phyloP scores from a whole-genome alignment of 108 stramenopile genomes.

The Seminavis robusta region DNA sequence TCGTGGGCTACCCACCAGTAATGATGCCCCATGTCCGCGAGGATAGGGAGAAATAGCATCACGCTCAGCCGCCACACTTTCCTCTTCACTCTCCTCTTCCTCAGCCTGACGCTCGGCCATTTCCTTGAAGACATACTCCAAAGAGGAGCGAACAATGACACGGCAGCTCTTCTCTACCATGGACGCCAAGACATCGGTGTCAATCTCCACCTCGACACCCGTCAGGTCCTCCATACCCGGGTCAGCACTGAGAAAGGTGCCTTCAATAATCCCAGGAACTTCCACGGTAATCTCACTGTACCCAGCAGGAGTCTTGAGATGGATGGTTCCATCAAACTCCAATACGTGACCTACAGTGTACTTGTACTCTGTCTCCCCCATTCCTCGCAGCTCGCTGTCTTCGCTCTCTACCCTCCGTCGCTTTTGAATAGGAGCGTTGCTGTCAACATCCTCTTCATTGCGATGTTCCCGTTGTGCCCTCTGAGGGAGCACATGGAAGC shows the following conservation, averaged over 20 bases:
- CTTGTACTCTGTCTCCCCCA: constrained; percentile 46
- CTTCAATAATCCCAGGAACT: constrained; percentile 75
- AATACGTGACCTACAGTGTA: constrained; percentile 46
- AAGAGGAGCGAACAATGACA: constrained; percentile 57
- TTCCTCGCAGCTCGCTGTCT: background rate
- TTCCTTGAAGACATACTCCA: constrained; percentile 42
- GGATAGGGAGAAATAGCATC: no score
- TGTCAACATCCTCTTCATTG: constrained; percentile 18
- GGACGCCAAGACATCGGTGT: constrained; percentile 73
- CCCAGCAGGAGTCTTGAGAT: constrained; percentile 57
- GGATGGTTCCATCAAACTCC: constrained; percentile 31
- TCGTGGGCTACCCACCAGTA: no score
- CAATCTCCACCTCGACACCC: constrained; percentile 58
- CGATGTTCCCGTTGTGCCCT: constrained; percentile 8
- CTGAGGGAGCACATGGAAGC: constrained; percentile 63
- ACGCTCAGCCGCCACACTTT: no score
- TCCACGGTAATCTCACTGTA: constrained; percentile 59
- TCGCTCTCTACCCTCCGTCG: constrained; percentile 10
- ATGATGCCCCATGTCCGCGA: background rate
- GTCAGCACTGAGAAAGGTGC: constrained; percentile 49
- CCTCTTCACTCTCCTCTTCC: no score
- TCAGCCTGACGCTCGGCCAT: background rate
- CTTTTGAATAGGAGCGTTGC: constrained; percentile 28
- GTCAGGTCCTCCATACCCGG: constrained; percentile 42
- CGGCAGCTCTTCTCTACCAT: constrained; percentile 79